Evolutionary conservation across 2,329 filamentous ascomycete species (phyloP).

Genomic region (Aureobasidium sp.): DNA sequence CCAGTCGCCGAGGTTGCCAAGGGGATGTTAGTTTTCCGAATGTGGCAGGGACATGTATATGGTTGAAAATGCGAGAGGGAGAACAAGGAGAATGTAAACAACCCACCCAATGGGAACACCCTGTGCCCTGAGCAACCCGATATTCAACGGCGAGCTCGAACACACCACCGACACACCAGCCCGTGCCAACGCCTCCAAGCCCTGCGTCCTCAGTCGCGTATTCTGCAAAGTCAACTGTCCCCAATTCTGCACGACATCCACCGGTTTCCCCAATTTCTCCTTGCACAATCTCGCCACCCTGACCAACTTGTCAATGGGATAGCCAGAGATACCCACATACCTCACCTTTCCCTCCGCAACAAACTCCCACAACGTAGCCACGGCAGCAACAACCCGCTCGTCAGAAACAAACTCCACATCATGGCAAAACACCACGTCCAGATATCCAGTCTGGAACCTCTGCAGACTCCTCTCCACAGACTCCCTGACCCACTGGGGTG

Average conservation of each 20-base stretch:
- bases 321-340: constrained; percentile 82
- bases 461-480: constrained; percentile 54
- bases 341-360: constrained; percentile 57
- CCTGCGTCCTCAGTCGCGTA: constrained; percentile 7
- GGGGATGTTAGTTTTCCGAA: neutral
- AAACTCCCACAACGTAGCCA: constrained; percentile 59
- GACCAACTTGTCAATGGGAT: constrained; percentile 63
- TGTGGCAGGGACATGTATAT: neutral
- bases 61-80: too few relatives aligned
- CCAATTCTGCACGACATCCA: constrained; percentile 56
- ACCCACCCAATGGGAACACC: constrained; percentile 13
- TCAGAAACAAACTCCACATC: constrained; percentile 65
- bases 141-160: constrained; percentile 9
- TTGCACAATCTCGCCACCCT: constrained; percentile 61
- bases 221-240: constrained; percentile 15
- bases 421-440: constrained; percentile 68
- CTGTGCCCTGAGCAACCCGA: constrained; percentile 10
- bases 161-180: constrained; percentile 11
- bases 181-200: neutral
- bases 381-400: constrained; percentile 44
- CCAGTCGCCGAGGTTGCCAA: constrained; percentile 9
- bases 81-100: too few relatives aligned
- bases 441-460: constrained; percentile 52
- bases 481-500: constrained; percentile 50
- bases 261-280: constrained; percentile 63